A percentile compares a stretch with the other conserved stretches of the same genome.
Conservation (phyloP, 2,329 filamentous ascomycete genomes). For the Trichothecium roseum region DNA sequence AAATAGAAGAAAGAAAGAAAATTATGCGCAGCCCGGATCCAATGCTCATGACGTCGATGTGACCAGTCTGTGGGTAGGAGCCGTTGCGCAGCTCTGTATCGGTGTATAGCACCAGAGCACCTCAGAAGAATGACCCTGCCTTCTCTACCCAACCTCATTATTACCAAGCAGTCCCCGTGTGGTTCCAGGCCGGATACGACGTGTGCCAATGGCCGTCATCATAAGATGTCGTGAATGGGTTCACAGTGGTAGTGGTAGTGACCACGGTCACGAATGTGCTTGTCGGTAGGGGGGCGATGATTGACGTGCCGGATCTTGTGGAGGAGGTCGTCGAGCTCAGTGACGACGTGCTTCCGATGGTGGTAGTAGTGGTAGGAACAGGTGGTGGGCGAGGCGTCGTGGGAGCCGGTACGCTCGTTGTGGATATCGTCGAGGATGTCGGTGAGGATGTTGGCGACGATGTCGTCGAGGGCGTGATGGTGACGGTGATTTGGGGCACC, state of each 20-base stretch:
- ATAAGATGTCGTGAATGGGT: conserved; percentile 13
- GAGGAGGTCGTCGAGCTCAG: conserved; percentile 1
- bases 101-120: too few relatives aligned
- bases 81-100: too few relatives aligned
- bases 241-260: background rate
- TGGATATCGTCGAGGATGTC: conserved; percentile 5
- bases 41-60: too few relatives aligned
- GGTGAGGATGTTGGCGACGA: conserved; percentile 4
- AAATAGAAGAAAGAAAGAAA: too few relatives aligned
- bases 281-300: conserved; percentile 1
- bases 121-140: too few relatives aligned
- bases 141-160: too few relatives aligned
- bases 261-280: background rate
- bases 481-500: conserved; percentile 3
- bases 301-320: conserved; percentile 1
- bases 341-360: conserved; percentile 7
- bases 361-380: conserved; percentile 8
- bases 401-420: conserved; percentile 1
- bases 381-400: conserved; percentile 2
- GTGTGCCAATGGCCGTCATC: conserved; percentile 37
- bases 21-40: too few relatives aligned
- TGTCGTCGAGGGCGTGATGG: conserved; percentile 5
- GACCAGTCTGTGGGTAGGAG: too few relatives aligned
- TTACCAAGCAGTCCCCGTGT: conserved; percentile 13
- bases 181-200: conserved; percentile 33